Evolutionary conservation across 2,329 filamentous ascomycete species (phyloP), one percentile per base, ranked within the genome.

Genomic region (Colletotrichum nymphaeae): DNA sequence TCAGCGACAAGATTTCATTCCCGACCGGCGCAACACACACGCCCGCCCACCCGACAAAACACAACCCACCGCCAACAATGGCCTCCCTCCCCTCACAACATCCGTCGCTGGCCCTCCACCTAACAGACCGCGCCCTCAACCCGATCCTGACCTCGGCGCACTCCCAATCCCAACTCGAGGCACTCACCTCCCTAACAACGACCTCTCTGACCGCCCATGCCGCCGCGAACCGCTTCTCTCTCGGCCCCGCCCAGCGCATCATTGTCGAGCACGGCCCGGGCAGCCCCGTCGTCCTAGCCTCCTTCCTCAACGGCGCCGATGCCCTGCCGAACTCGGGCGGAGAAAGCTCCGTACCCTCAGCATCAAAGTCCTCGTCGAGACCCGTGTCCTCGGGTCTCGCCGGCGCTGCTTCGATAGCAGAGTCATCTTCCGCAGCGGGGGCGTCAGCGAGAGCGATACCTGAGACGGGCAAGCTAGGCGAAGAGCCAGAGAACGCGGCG

Each of bases 121-220:
- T 92, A 72, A 86, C 88, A 76, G 90, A 91, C 84, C 82, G 86
- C 72, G 82, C 87, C 73, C 86, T 90, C 75, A 89, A 88, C 5
- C 88, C 90, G 37, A 85, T 92, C 75, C 85, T 92, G 78, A 88
- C 87, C 24, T 89, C 88, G 32, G 86, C 87, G 70, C 82, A 81
- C 65, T 83, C 83, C 26, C 80, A 81, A 66, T 79, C 81, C 7
- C 85, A 86, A 67, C 84, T 86, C 71, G 83, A 86, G 64, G 84
- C 88, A n/a, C 86, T 92, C 64, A 85, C 87, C 7, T 79, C 84
- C 5, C 85, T 92, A 55, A 85, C 89, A 37, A 84, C 85, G 58
- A 85, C 86, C 63, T 88, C 89, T 19, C 84, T 91, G 28, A 84
- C 84, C 72, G 86, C 87, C 14, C 87, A 88, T 77, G 86, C 88